A percentile compares a stretch with the other conserved stretches of the same genome.
These are phyloP conservation scores for Salvia sclarea DNA, from an alignment of 305 asterid genomes.

Conservation along the genomic window DNA sequence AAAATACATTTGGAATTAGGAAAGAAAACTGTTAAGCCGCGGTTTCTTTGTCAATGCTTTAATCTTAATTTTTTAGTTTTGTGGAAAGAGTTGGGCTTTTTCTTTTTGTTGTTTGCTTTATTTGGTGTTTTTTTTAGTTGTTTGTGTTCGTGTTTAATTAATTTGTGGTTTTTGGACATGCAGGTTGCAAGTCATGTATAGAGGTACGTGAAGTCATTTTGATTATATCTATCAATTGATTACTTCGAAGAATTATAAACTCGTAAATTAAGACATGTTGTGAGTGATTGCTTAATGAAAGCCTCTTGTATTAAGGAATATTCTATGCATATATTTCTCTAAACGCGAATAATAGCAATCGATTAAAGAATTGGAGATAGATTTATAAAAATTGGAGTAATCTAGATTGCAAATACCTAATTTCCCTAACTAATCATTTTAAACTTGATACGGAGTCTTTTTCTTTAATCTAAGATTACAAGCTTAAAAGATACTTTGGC, in stretches of 20 bases:
- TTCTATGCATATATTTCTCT: neutral
- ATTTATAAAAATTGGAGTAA: too few relatives aligned
- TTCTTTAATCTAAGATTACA: too few relatives aligned
- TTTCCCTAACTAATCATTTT: neutral
- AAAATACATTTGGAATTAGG: conserved; percentile 33
- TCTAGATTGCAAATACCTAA: too few relatives aligned
- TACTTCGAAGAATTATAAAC: neutral
- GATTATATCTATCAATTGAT: too few relatives aligned
- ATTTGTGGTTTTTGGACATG: conserved; percentile 19
- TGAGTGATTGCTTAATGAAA: neutral
- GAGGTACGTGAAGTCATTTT: neutral
- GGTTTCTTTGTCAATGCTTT: conserved; percentile 32
- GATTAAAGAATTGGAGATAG: too few relatives aligned
- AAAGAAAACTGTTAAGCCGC: conserved; percentile 59
- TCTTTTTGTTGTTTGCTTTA: neutral
- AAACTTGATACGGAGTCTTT: neutral
- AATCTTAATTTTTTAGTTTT: conserved; percentile 30
- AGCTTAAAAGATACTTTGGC: conserved; percentile 9
- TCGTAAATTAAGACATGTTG: too few relatives aligned
- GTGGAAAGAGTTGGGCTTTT: conserved; percentile 39
- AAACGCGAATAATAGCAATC: neutral
- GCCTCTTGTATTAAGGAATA: neutral
- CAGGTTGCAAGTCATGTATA: neutral
- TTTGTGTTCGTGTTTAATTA: neutral
- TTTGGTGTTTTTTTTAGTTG: neutral